Percentiles rank a stretch among this genome's conserved stretches.
phyloP scores from a whole-genome alignment of 306 rosid species.

The Fragaria iinumae region DNA sequence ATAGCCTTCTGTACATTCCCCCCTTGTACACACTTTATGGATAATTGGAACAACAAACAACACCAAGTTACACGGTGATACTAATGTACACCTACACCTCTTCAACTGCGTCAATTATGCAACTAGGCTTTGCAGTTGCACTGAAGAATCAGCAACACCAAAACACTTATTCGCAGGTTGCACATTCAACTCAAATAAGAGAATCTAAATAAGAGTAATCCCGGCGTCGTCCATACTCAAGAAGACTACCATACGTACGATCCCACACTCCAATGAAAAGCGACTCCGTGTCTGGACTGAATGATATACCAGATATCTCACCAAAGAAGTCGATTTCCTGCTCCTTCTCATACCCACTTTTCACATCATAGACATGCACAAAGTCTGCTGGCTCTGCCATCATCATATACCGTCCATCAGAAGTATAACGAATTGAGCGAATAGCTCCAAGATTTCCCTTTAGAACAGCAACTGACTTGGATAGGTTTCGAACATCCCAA shows the following conservation, averaged over 20 bases:
- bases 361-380: conserved; percentile 76
- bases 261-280: conserved; percentile 85
- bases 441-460: conserved; percentile 91
- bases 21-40: conserved; percentile 18
- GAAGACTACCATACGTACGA: conserved; percentile 86
- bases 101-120: conserved; percentile 20
- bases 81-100: conserved; percentile 42
- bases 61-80: conserved; percentile 30
- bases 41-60: conserved; percentile 13
- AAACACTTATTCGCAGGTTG: conserved; percentile 27
- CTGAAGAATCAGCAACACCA: conserved; percentile 12
- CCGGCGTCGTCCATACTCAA: conserved; percentile 65
- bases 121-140: conserved; percentile 25
- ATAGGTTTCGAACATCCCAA: conserved; percentile 80
- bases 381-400: conserved; percentile 95
- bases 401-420: conserved; percentile 80
- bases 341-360: conserved; percentile 68
- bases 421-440: conserved; percentile 72
- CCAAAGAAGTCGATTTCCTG: conserved; percentile 87
- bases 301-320: conserved; percentile 87
- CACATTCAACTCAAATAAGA: conserved; percentile 33
- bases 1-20: conserved; percentile 46
- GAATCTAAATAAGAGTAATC: conserved; percentile 59
- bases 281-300: conserved; percentile 89
- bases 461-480: conserved; percentile 74